Base-by-base conservation (phyloP, 345 rosid species). In the Acer yangbiense region DNA sequence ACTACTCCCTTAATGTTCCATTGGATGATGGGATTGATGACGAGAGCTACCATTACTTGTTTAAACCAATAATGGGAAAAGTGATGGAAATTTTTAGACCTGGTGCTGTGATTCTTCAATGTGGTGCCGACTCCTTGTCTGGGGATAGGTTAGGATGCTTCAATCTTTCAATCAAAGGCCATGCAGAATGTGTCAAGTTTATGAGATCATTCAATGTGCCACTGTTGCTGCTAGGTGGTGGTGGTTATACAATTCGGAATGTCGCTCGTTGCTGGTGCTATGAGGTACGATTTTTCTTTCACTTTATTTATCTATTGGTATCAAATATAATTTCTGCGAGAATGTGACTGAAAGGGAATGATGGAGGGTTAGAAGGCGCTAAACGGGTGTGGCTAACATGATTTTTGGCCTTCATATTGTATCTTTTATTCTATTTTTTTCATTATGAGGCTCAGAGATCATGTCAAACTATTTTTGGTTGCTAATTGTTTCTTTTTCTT, bases 221-320 rank as follows among this genome's bases (percentile, higher is more conserved):
- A 32, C 55, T 89, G 9, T 82, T 89, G 78, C 82, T 89, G 39
- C 70, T 89, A 48, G 92, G 92, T 43, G 92, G 92, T 61, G 92
- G 92, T 41, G 92, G 92, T 72, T 89, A 89, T 68, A 87, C 90
- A 21, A 86, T 89, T 70, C 85, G 90, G 54, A 89, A 87, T 77
- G 92, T 89, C 57, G 92, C 92, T 63, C 89, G 92, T 29, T 89
- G 92, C 83, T 89, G 92, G 92, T 89, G 92, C 86, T 89, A 86
- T 25, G 92, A 89, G 92, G 92, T 84, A 80, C 18, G 6, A 7
- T 17, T 29, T 73, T n/a, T 39, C 39, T 78, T 32, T 50, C 48
- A 23, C 55, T 55, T 66, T 17, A 25, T 73, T 50, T 32, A 35
- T 11, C 39, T n/a, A 9, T 27, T 54, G 3, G 18, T n/a, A 39